Evolutionary conservation across 257 asterid genomes (phyloP).

Genomic region (Ligustrum vulgare): DNA sequence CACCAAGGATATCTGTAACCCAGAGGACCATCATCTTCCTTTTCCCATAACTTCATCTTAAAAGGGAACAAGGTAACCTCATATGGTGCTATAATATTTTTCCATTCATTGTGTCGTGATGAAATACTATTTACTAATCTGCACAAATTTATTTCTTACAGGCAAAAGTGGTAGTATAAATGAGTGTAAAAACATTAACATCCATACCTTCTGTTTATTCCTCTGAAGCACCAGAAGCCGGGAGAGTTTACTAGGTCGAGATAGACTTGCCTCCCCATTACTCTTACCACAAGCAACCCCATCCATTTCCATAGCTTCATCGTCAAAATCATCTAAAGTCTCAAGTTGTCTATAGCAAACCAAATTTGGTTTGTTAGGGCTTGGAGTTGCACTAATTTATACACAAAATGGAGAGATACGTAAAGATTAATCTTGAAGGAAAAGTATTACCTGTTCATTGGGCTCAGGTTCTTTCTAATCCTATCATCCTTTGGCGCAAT

Average conservation of each 20-base stretch:
- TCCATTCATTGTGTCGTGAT: neutral
- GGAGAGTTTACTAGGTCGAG: conserved; percentile 40
- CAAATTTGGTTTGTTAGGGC: conserved; percentile 24
- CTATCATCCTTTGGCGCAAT: conserved; percentile 47
- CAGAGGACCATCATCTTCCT: neutral
- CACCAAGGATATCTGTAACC: neutral
- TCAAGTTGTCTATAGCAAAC: conserved; percentile 61
- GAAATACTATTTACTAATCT: neutral
- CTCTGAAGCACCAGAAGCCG: conserved; percentile 43
- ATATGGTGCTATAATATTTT: conserved; percentile 6
- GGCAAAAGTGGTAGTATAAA: neutral
- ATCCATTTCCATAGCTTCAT: conserved; percentile 60
- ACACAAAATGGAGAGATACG: neutral
- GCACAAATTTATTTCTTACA: conserved; percentile 13
- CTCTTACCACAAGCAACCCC: conserved; percentile 30
- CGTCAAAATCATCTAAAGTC: conserved; percentile 86
- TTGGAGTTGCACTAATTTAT: neutral
- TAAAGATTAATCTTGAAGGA: neutral
- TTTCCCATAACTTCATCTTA: neutral
- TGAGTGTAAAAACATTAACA: conserved; percentile 1
- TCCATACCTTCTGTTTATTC: conserved; percentile 55
- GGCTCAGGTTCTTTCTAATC: conserved; percentile 38
- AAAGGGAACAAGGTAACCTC: neutral
- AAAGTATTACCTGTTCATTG: conserved; percentile 63
- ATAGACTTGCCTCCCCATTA: conserved; percentile 29